phyloP scores from a whole-genome alignment of 148 eudicot species.

The Vaccinium darrowii region DNA sequence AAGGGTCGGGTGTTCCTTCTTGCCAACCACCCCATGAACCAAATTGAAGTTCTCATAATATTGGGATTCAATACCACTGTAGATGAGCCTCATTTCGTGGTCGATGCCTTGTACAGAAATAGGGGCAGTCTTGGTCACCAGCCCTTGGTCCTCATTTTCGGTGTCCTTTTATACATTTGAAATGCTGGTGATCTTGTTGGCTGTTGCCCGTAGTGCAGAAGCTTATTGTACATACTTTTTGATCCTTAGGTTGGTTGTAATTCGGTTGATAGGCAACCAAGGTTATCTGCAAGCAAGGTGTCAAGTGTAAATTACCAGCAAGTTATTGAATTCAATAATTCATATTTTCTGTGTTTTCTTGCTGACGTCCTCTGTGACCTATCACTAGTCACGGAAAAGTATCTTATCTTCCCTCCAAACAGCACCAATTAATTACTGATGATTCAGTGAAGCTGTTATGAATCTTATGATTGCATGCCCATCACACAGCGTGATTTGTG shows the following conservation, averaged over 20 bases:
- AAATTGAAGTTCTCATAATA: background rate
- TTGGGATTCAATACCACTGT: background rate
- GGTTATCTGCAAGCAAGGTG: too few species aligned
- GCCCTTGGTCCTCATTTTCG: background rate
- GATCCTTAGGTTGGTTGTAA: background rate
- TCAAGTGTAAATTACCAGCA: background rate
- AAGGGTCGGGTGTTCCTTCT: background rate
- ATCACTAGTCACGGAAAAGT: background rate
- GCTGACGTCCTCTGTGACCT: background rate
- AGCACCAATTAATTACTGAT: background rate
- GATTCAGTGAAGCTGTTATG: background rate
- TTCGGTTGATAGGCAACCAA: background rate
- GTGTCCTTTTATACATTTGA: background rate
- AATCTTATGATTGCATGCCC: background rate
- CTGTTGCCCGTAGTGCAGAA: background rate
- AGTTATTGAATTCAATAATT: background rate
- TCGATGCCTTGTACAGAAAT: constrained; percentile 2
- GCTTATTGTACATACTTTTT: background rate
- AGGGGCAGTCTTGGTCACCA: background rate
- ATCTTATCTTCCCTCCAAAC: background rate
- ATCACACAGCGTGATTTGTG: background rate
- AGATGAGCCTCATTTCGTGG: background rate
- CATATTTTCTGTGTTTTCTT: background rate
- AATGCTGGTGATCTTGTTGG: background rate
- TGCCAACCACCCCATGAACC: background rate